A percentile compares a stretch with the other conserved stretches of the same genome.
phyloP scores from a whole-genome alignment of 192 early-diverging fungal species.

The Coemansia furcata region DNA sequence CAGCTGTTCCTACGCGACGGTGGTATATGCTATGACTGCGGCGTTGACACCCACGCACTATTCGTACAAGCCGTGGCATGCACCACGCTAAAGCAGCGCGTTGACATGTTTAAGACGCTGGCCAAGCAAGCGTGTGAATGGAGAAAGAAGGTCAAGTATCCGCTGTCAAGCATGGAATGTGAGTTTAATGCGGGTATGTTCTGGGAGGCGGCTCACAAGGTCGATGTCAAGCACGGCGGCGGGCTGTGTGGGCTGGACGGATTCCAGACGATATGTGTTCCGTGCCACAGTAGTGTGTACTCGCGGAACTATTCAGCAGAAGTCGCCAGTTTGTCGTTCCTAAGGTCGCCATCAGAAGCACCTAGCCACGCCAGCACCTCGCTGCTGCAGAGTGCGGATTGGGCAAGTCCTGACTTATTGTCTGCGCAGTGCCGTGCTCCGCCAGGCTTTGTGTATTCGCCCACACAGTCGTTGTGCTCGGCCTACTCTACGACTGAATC shows the following conservation, averaged over 20 bases:
- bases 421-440: background rate
- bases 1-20: slow-evolving; percentile 46
- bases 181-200: slow-evolving; percentile 46
- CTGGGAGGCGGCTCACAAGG: slow-evolving; percentile 49
- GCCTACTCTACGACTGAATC: background rate
- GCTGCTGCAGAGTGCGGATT: background rate
- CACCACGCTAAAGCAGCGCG: slow-evolving; percentile 19
- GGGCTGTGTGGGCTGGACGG: slow-evolving; percentile 49
- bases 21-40: slow-evolving; percentile 40
- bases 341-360: slow-evolving; percentile 14
- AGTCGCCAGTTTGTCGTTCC: slow-evolving; percentile 14
- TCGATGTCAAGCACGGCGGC: slow-evolving; percentile 48
- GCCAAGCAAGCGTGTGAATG: slow-evolving; percentile 26
- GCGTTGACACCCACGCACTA: slow-evolving; percentile 32
- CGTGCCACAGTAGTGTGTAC: slow-evolving; percentile 42
- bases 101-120: slow-evolving; percentile 20
- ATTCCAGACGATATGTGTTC: slow-evolving; percentile 47
- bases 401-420: background rate
- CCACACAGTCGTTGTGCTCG: background rate
- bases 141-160: slow-evolving; percentile 23
- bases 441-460: background rate
- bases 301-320: slow-evolving; percentile 34
- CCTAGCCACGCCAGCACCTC: background rate
- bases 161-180: slow-evolving; percentile 28
- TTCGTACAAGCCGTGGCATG: slow-evolving; percentile 21